phyloP scores from a whole-genome alignment of 2,329 filamentous ascomycete species.

The Madurella mycetomatis region DNA sequence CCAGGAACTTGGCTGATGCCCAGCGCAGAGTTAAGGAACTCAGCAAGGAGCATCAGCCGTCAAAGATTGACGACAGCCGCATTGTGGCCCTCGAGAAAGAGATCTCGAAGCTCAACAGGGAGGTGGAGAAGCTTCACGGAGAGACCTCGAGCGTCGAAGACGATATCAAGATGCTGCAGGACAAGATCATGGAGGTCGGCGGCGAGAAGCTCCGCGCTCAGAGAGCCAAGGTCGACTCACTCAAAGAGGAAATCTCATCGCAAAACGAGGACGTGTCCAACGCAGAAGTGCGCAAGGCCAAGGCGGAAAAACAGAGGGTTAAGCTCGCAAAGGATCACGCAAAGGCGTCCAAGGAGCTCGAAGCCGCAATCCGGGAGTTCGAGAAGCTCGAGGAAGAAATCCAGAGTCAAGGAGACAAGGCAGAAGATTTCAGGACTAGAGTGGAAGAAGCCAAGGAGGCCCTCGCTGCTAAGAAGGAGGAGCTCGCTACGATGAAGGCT shows the following conservation, averaged over 20 bases:
- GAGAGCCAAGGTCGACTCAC: slow-evolving; percentile 81
- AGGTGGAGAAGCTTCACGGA: slow-evolving; percentile 72
- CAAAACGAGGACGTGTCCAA: slow-evolving; percentile 78
- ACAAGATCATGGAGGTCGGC: slow-evolving; percentile 98
- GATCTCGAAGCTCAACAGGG: slow-evolving; percentile 67
- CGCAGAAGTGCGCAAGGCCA: slow-evolving; percentile 82
- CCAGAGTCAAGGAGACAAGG: slow-evolving; percentile 68
- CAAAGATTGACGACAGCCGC: slow-evolving; percentile 73
- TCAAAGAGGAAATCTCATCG: slow-evolving; percentile 79
- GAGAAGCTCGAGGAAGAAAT: slow-evolving; percentile 76
- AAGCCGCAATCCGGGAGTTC: slow-evolving; percentile 65
- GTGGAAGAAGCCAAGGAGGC: slow-evolving; percentile 80
- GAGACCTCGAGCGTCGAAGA: slow-evolving; percentile 88
- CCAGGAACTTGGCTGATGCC: slow-evolving; percentile 77
- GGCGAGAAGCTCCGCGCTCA: slow-evolving; percentile 89
- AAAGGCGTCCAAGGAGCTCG: slow-evolving; percentile 76
- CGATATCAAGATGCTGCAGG: slow-evolving; percentile 87
- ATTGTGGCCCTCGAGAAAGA: slow-evolving; percentile 70
- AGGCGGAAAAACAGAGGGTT: slow-evolving; percentile 84
- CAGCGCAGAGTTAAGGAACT: slow-evolving; percentile 84
- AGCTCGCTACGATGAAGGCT: slow-evolving; percentile 72
- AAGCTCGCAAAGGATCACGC: slow-evolving; percentile 82
- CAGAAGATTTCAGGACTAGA: slow-evolving; percentile 65
- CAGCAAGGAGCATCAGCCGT: slow-evolving; percentile 72
- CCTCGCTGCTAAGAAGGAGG: slow-evolving; percentile 72